Conservation (phyloP, 306 rosid genomes). For the Lablab purpureus region DNA sequence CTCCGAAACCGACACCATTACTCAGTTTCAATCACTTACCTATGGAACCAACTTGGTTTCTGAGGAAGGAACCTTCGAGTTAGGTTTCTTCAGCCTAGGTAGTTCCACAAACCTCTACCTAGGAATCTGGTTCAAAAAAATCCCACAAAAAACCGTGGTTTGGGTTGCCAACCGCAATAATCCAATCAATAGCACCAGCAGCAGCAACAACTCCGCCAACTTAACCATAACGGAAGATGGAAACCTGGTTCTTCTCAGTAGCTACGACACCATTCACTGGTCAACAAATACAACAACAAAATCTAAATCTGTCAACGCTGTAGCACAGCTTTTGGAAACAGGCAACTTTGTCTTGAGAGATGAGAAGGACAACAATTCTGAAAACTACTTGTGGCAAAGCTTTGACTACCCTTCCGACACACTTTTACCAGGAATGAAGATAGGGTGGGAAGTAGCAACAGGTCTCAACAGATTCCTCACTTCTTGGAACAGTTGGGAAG, state of each 20-base stretch:
- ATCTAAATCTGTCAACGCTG: background rate
- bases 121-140: conserved; percentile 40
- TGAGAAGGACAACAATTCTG: background rate
- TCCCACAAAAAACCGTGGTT: background rate
- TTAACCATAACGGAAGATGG: conserved; percentile 1
- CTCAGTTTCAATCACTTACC: background rate
- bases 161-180: conserved; percentile 37
- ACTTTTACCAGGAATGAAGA: conserved; percentile 58
- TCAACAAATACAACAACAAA: conserved; percentile 20
- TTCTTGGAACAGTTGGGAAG: conserved; percentile 54
- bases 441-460: conserved; percentile 54
- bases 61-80: conserved; percentile 20
- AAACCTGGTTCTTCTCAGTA: conserved; percentile 28
- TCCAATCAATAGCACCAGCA: background rate
- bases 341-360: conserved; percentile 23
- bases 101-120: conserved; percentile 18
- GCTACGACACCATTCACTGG: conserved; percentile 1
- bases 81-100: conserved; percentile 43
- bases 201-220: background rate
- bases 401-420: conserved; percentile 25
- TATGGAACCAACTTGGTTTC: conserved; percentile 35
- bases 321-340: background rate
- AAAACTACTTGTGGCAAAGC: conserved; percentile 36
- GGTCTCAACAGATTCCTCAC: conserved; percentile 45
- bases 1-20: background rate